Conservation (phyloP, 2,329 filamentous ascomycete species). For the Alternaria rosae region DNA sequence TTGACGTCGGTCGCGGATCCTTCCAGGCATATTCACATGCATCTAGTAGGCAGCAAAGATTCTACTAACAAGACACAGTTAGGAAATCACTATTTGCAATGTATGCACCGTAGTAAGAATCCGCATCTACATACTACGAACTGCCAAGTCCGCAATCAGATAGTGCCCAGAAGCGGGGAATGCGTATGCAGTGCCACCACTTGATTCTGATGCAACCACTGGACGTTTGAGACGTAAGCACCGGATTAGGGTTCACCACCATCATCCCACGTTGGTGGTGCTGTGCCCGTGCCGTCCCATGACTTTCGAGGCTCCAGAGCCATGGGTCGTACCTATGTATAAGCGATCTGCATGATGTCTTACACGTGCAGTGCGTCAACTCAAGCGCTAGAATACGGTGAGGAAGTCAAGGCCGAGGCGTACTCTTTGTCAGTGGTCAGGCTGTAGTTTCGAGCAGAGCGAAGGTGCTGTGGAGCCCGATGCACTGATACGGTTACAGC, state of each 20-base stretch:
- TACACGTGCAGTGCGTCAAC: not conserved
- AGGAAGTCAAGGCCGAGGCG: not conserved
- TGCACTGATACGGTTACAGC: not conserved
- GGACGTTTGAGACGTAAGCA: not conserved
- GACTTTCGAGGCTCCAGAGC: not conserved
- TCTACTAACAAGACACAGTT: not conserved
- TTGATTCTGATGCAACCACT: not conserved
- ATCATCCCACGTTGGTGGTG: conserved; percentile 2
- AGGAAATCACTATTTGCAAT: not conserved
- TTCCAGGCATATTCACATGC: not conserved
- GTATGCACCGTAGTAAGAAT: not conserved
- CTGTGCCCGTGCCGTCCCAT: conserved; percentile 1
- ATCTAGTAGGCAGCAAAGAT: not conserved
- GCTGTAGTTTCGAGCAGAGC: not conserved
- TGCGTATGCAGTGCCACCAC: not conserved
- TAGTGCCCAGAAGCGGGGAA: not conserved
- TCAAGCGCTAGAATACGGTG: not conserved
- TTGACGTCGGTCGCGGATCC: not conserved
- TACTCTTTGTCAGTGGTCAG: not conserved
- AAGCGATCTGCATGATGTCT: not conserved
- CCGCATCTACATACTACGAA: not conserved
- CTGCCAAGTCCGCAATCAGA: not conserved
- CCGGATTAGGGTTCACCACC: not conserved
- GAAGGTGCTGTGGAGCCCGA: not conserved
- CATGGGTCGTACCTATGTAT: not conserved